phyloP scores from a whole-genome alignment of 1,139 yeast species.

The Debaryomyces sp. region DNA sequence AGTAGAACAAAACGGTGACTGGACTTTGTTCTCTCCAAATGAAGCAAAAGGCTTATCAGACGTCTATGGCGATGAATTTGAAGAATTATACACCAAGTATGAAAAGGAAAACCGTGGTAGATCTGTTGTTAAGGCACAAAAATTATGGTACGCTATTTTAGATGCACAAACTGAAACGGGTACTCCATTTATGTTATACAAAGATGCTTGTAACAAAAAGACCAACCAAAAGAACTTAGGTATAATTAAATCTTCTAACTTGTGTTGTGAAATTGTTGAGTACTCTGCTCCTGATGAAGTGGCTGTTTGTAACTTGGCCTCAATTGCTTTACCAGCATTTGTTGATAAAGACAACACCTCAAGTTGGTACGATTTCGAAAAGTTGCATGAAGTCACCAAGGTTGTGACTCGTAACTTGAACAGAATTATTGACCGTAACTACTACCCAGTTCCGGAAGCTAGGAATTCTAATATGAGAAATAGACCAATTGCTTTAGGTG shows the following conservation, averaged over 20 bases:
- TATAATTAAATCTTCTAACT: conserved; percentile 56
- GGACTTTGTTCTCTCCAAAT: conserved; percentile 61
- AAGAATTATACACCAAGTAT: conserved; percentile 44
- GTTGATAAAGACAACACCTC: conserved; percentile 44
- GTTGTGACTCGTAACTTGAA: conserved; percentile 58
- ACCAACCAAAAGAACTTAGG: conserved; percentile 61
- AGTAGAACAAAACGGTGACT: conserved; percentile 49
- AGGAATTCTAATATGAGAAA: conserved; percentile 54
- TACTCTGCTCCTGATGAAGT: conserved; percentile 57
- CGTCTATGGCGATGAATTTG: conserved; percentile 53
- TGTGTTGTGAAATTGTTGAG: conserved; percentile 61
- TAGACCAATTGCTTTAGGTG: conserved; percentile 66
- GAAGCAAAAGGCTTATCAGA: conserved; percentile 55
- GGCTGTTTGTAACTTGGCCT: conserved; percentile 60
- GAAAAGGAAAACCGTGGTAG: conserved; percentile 46
- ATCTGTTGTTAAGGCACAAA: conserved; percentile 49
- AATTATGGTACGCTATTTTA: conserved; percentile 54
- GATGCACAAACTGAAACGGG: conserved; percentile 65
- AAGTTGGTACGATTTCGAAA: conserved; percentile 54
- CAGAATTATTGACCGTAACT: conserved; percentile 58
- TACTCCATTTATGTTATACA: conserved; percentile 59
- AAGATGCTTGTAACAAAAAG: conserved; percentile 57
- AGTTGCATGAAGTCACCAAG: conserved; percentile 56
- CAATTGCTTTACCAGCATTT: conserved; percentile 67
- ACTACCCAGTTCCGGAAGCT: conserved; percentile 59